Conservation (phyloP, 1,139 yeast species). For the Kluyveromyces sp. region DNA sequence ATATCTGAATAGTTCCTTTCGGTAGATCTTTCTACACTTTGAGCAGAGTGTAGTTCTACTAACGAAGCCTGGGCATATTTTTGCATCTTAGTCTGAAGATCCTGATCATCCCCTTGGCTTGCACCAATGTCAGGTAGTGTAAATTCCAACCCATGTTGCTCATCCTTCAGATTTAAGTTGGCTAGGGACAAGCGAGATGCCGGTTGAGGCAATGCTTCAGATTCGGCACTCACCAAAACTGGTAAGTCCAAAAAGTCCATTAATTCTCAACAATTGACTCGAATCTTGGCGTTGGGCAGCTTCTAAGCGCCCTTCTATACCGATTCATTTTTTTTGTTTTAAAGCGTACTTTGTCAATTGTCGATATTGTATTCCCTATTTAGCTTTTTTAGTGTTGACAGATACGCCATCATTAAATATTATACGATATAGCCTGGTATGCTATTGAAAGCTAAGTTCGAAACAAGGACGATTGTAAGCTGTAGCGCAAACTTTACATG, state of each 20-base stretch:
- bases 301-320: background rate
- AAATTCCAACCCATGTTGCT: conserved; percentile 14
- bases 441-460: too few relatives aligned
- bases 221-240: conserved; percentile 17
- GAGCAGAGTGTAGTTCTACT: background rate
- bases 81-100: conserved; percentile 22
- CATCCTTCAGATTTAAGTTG: conserved; percentile 5
- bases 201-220: conserved; percentile 19
- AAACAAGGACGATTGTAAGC: too few relatives aligned
- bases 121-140: background rate
- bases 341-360: too few relatives aligned
- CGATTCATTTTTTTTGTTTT: background rate
- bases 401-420: too few relatives aligned
- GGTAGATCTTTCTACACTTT: background rate
- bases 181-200: conserved; percentile 19
- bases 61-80: conserved; percentile 19
- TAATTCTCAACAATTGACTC: too few relatives aligned
- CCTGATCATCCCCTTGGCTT: conserved; percentile 8
- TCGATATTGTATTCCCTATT: too few relatives aligned
- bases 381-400: too few relatives aligned
- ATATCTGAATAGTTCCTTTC: background rate
- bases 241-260: conserved; percentile 32
- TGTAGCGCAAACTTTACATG: too few relatives aligned
- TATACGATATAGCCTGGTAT: too few relatives aligned
- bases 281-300: too few relatives aligned